Evolutionary conservation across 2,329 filamentous ascomycete species (phyloP), one percentile per base, ranked within the genome.

Genomic region (Curvularia verruculosa): DNA sequence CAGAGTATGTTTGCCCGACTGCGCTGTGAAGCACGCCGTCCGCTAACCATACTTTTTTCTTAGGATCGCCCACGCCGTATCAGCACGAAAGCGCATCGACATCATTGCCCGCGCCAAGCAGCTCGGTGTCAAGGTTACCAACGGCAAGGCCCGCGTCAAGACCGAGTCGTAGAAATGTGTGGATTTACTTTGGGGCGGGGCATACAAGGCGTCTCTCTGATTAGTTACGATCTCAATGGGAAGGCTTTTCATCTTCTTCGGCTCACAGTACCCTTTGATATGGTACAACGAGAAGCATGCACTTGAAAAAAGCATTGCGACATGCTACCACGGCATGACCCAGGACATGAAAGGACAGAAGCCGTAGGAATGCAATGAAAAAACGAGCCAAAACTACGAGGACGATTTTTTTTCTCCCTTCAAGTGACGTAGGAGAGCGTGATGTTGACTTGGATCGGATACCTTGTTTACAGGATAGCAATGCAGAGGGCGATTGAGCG

Each of bases 111-210:
- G 94, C 82, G 95, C 95, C 70, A 98, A 98, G 91, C 89, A 96
- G 83, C 85, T 99, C 78, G 92, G 93, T 79, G 95, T 99, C 81
- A 99, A 99, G 91, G 94, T 99, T 81, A 99, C 95, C 80, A 99
- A 99, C 87, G 83, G 91, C 83, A 96, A 97, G 91, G 95, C 93
- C 79, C 96, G 94, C 87, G 90, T 99, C 81, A 96, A 94, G 76
- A 96, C 92, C 75, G 95, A 99, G 88, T 84, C 85, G 75, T 88
- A 84, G 68, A 74, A 57, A 55, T 57, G 60, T 56, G 67, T 54
- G 57, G 60, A 58, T 69, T 68, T 66, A 66, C 65, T 70, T 67
- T 59, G 47, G 66, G 66, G 64, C 56, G 64, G 68, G 71, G 70
- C 70, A 73, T 74, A 72, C 66, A 73, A 65, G 72, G 72, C 72